Evolutionary conservation across 306 rosid species (phyloP).

Genomic region (Phaseolus lunatus): DNA sequence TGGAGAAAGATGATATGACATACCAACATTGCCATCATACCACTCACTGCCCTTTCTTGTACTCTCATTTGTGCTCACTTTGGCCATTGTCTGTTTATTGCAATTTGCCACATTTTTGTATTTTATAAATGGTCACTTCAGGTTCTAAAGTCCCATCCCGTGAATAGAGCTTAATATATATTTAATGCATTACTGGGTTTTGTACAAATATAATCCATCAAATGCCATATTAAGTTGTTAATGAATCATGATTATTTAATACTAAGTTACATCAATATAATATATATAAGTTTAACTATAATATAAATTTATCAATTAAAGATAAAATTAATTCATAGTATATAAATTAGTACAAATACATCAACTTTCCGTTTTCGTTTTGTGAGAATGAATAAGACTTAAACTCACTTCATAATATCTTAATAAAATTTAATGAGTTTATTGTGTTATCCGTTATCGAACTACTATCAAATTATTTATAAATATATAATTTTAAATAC

Average conservation of each 20-base stretch:
- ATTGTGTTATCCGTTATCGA: too few relatives aligned
- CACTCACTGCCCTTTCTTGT: constrained; percentile 10
- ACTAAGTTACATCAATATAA: not conserved
- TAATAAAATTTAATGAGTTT: too few relatives aligned
- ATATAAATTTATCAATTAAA: too few relatives aligned
- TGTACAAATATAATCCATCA: not conserved
- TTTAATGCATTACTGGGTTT: constrained; percentile 1
- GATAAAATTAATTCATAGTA: too few relatives aligned
- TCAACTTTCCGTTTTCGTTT: too few relatives aligned
- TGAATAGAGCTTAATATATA: constrained; percentile 38
- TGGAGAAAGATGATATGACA: constrained; percentile 50
- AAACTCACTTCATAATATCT: too few relatives aligned
- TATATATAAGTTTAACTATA: too few relatives aligned
- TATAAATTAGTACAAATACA: too few relatives aligned
- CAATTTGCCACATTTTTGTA: constrained; percentile 22
- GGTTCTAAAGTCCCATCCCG: constrained; percentile 18
- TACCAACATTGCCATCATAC: constrained; percentile 34
- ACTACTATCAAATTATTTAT: too few relatives aligned
- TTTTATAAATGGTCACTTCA: constrained; percentile 22
- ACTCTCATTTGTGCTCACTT: constrained; percentile 41
- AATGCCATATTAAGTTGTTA: not conserved
- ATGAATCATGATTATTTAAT: not conserved
- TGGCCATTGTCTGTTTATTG: constrained; percentile 44
- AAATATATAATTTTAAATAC: too few relatives aligned
- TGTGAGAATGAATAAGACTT: too few relatives aligned